A percentile compares a stretch with the other conserved stretches of the same genome.
Evolutionary conservation across 2,329 filamentous ascomycete genomes (phyloP).

Genomic region (Aspergillus vadensis): DNA sequence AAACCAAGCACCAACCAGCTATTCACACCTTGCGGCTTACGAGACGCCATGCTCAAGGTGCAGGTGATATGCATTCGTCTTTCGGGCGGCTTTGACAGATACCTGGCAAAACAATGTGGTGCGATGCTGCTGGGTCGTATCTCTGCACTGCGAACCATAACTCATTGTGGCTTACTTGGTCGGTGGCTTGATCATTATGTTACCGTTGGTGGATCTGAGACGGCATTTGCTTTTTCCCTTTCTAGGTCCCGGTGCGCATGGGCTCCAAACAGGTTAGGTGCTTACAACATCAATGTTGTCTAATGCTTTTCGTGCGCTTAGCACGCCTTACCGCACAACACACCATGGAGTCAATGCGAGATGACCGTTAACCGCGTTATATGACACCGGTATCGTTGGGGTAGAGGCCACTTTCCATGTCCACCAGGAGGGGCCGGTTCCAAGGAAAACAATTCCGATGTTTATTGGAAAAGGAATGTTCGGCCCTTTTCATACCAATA

Average conservation of each 20-base stretch:
- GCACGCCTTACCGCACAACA: neutral
- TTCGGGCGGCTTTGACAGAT: slow-evolving; percentile 12
- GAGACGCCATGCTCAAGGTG: slow-evolving; percentile 4
- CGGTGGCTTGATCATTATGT: slow-evolving; percentile 3
- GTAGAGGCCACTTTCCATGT: neutral
- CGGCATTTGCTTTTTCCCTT: neutral
- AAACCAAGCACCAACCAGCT: neutral
- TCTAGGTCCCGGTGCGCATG: neutral
- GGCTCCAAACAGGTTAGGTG: neutral
- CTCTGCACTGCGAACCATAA: neutral
- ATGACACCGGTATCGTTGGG: neutral
- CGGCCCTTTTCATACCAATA: neutral
- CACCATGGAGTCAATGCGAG: slow-evolving; percentile 6
- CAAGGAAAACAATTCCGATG: neutral
- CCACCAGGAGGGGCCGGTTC: neutral
- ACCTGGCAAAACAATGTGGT: neutral
- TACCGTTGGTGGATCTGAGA: slow-evolving; percentile 3
- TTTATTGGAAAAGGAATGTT: neutral
- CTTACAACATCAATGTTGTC: neutral
- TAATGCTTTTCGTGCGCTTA: slow-evolving; percentile 2
- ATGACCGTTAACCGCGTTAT: slow-evolving; percentile 8
- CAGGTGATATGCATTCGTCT: slow-evolving; percentile 1
- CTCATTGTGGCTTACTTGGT: neutral
- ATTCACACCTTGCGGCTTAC: neutral
- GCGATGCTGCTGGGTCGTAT: slow-evolving; percentile 3